Evolutionary conservation across 2,329 filamentous ascomycete genomes (phyloP), one percentile per base, ranked within the genome.

Genomic region (Paecilomyces variotii): DNA sequence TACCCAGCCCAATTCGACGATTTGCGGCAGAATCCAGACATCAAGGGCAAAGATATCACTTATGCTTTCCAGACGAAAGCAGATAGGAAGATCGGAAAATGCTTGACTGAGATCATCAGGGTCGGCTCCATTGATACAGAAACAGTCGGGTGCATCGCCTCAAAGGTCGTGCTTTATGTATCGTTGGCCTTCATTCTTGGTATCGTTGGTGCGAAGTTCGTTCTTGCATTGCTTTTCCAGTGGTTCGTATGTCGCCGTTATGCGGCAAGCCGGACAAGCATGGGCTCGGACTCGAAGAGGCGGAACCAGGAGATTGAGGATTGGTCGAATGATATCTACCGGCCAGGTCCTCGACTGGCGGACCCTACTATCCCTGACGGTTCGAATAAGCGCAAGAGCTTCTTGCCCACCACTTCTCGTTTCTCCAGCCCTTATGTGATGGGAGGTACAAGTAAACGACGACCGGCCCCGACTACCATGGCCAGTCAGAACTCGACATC

Each of bases 271-370:
- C 96, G 90, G 75, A 96, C 93, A 0, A 93, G 90, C 2, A 87
- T 96, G 73, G 86, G 85, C 14, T 86, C 87, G 4, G 85, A 94
- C 72, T 85, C 87, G 64, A 91, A 93, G 72, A 88, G 92, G 76
- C 87, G 94, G 60, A 88, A 92, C 65, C 86, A 88, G 66, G 91
- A 97, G 76, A 99, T 99, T 64, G 94, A 99, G 74, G 93, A 97
- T 68, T 99, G 94, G 94, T 88, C 88, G 12, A 90, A 97, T 64
- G 94, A 99, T 70, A 99, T 99, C 67, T 97, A 99, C 74, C 89
- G 91, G 51, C 89, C 93, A 2, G 91, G 91, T 26, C 87, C 88
- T 57, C 89, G 91, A 64, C 81, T 97, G 63, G 84, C 87, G 2
- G 94, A 96, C 67, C 78, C 88, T 50, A 83, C 84, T 59, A 88